Evolutionary conservation across 352 stramenopile genomes (phyloP), one percentile per base, ranked within the genome.

Genomic region (Elongisporangium anandrum): DNA sequence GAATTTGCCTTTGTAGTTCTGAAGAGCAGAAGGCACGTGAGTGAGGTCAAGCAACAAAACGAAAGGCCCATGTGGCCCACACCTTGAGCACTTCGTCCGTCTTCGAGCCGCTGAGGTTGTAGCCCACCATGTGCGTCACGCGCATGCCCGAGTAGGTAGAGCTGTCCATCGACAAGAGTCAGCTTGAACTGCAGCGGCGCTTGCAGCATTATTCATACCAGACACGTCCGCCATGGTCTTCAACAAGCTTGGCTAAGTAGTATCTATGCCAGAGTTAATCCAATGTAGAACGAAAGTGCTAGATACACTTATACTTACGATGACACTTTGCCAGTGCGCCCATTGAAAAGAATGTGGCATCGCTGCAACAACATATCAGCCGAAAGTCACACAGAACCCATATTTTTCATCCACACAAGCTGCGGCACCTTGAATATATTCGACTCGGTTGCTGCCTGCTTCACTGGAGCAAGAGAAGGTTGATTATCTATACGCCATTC

Each of bases 91-190:
- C 56, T 69, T 87, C 85, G 55, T 94, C 74, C 12, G 78, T 75
- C 54, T 94, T 94, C 16, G 79, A 80, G 6, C 77, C 76, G 56
- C 75, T 93, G 45, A 95, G 70, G 48, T 92, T 95, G 20, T 56
- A 77, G 9, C 79, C 81, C n/a, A 95, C 70, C 45, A 95, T 92
- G 68, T 95, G 83, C 26, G 85, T 95, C 29, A 90, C 65, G n/a
- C 80, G 70, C 6, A 79, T 81, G 23, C 73, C 52, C 17, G 72
- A 66, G 39, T 79, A 57, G 39, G 58, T 62, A 15, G 69, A 78
- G 3, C 76, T 86, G 41, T n/a, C 57, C 21, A 47, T 59, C 26
- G 54, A 60, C 6, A 21, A 57, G 5, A 23, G 26, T 49, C n/a
- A 21, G 48, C 17, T 21, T 52, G n/a, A n/a, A n/a, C n/a, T n/a